These are phyloP conservation scores for Sisymbrium irio DNA, from an alignment of 345 rosid genomes.

Conservation along the genomic window DNA sequence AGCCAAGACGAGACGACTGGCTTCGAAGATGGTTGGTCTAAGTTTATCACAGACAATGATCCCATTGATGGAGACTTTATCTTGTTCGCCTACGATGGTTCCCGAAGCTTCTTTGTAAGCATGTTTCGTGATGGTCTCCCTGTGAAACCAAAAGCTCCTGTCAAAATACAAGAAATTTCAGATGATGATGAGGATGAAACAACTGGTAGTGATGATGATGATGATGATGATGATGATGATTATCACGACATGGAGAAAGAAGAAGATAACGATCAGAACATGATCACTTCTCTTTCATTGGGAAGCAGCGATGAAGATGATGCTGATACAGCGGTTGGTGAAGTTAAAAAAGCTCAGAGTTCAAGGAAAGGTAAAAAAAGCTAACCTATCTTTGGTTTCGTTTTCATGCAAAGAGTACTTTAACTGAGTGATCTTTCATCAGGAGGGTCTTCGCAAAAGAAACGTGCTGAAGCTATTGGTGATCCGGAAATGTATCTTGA, in stretches of 20 bases:
- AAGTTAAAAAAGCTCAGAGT: conserved; percentile 21
- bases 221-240: conserved; percentile 1
- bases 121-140: not conserved
- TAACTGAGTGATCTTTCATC: not conserved
- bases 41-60: conserved; percentile 6
- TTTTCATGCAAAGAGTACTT: no score
- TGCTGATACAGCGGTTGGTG: not conserved
- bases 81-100: conserved; percentile 22
- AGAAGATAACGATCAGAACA: not conserved
- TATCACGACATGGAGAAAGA: not conserved
- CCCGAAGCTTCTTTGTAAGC: conserved; percentile 7
- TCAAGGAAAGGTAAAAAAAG: not conserved
- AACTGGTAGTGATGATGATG: not conserved
- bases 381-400: not conserved
- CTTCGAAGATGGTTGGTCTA: conserved; percentile 27
- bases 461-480: not conserved
- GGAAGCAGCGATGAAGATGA: conserved; percentile 16
- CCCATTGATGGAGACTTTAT: conserved; percentile 1
- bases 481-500: not conserved
- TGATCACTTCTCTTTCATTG: conserved; percentile 17
- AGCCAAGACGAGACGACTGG: not conserved
- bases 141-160: not conserved
- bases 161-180: conserved; percentile 16
- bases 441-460: not conserved
- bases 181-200: conserved; percentile 17